Evolutionary conservation across 2,329 filamentous ascomycete genomes (phyloP).

Genomic region (Colletotrichum agaves): DNA sequence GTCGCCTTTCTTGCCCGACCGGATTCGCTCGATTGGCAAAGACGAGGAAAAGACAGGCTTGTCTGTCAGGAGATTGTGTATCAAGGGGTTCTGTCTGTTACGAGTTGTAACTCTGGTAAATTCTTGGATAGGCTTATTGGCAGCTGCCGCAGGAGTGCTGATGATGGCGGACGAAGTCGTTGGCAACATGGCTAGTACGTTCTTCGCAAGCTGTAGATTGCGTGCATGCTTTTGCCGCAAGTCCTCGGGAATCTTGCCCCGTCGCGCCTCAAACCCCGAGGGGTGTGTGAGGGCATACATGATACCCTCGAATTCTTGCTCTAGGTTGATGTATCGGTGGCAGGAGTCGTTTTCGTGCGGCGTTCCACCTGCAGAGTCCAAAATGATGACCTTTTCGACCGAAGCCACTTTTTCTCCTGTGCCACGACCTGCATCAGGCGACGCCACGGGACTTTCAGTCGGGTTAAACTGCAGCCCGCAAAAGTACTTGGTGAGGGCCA

Average conservation of each 20-base stretch:
- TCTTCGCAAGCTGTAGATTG: slow-evolving; percentile 79
- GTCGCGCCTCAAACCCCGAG: slow-evolving; percentile 9
- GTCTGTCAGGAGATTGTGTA: slow-evolving; percentile 96
- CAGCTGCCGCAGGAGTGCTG: slow-evolving; percentile 86
- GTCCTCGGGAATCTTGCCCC: slow-evolving; percentile 13
- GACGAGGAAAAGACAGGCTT: slow-evolving; percentile 94
- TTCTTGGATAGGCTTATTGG: slow-evolving; percentile 55
- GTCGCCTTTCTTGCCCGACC: slow-evolving; percentile 40
- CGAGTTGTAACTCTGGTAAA: slow-evolving; percentile 63
- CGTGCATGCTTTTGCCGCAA: slow-evolving; percentile 53
- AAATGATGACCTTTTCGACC: slow-evolving; percentile 86
- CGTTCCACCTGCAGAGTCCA: slow-evolving; percentile 88
- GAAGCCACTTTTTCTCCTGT: slow-evolving; percentile 63
- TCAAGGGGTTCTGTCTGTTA: slow-evolving; percentile 79
- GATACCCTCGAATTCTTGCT: slow-evolving; percentile 84
- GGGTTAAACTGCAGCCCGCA: slow-evolving; percentile 68
- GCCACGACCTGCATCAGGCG: slow-evolving; percentile 42
- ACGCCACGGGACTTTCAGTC: slow-evolving; percentile 36
- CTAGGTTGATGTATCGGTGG: slow-evolving; percentile 83
- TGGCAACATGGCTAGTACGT: slow-evolving; percentile 80
- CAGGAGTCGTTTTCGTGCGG: slow-evolving; percentile 60
- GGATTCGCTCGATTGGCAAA: slow-evolving; percentile 77
- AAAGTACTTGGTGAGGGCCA: slow-evolving; percentile 82
- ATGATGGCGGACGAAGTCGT: slow-evolving; percentile 88
- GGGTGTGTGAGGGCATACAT: slow-evolving; percentile 64